A percentile compares a stretch with the other conserved stretches of the same genome.
Evolutionary conservation across 176 grass and related monocot genomes (phyloP).

Genomic region (Stipa capillata): DNA sequence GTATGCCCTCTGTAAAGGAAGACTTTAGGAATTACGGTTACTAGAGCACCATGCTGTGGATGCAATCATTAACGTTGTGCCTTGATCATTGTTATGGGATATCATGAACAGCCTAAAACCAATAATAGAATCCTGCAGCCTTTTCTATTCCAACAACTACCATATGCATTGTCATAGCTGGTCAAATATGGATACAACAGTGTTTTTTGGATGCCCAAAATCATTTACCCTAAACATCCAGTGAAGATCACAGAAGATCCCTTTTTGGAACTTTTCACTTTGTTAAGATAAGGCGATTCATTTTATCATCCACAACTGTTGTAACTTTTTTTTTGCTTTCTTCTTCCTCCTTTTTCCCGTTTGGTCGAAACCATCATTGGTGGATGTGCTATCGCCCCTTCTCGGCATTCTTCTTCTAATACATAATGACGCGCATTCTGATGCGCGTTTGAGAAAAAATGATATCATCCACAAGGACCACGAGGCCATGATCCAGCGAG

Average conservation of each 20-base stretch:
- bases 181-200: background rate
- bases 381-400: too few species aligned
- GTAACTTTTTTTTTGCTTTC: too few species aligned
- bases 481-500: background rate
- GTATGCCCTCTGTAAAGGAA: background rate
- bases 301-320: too few species aligned
- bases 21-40: background rate
- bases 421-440: too few species aligned
- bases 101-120: slow-evolving; percentile 15
- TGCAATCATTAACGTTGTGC: background rate
- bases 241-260: background rate
- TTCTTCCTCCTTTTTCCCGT: too few species aligned
- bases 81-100: slow-evolving; percentile 13
- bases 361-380: too few species aligned
- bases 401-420: too few species aligned
- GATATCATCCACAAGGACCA: background rate
- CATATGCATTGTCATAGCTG: background rate
- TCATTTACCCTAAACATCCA: background rate
- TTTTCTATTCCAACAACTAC: slow-evolving; percentile 32
- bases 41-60: slow-evolving; percentile 2
- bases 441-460: too few species aligned
- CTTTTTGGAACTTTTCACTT: background rate
- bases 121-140: slow-evolving; percentile 27
- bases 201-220: background rate
- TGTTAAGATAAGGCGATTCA: background rate